Conservation (phyloP, 345 rosid species). For the Eucalyptus erythrocorys region DNA sequence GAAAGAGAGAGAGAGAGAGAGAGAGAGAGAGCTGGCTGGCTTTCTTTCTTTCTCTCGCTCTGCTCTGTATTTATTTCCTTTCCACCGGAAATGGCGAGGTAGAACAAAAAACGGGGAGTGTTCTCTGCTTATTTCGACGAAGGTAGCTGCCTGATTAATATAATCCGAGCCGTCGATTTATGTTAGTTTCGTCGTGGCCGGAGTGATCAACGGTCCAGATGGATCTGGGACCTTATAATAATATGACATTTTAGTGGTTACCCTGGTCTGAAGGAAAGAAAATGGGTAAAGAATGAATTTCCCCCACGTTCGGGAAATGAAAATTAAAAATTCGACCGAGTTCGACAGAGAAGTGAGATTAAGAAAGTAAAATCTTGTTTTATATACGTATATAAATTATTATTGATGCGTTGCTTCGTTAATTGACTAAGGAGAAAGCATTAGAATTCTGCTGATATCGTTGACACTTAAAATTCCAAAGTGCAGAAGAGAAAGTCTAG, state of each 20-base stretch:
- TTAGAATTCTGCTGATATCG: neutral
- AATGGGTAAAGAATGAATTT: neutral
- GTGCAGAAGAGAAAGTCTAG: neutral
- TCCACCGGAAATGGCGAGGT: neutral
- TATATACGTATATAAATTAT: neutral
- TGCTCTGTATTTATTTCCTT: neutral
- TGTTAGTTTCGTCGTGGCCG: neutral
- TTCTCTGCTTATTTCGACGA: neutral
- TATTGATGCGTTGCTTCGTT: neutral
- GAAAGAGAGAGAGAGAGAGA: neutral
- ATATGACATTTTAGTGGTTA: too few relatives aligned
- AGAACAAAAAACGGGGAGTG: neutral
- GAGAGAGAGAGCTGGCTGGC: neutral
- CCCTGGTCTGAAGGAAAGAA: neutral
- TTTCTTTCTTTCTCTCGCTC: neutral
- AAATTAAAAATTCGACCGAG: neutral
- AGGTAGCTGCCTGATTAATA: neutral
- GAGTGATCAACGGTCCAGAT: neutral
- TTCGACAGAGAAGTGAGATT: neutral
- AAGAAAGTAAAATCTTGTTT: neutral
- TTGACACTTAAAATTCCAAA: neutral
- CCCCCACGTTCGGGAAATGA: neutral
- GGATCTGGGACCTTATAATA: too few relatives aligned
- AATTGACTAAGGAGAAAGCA: neutral
- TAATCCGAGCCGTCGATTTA: neutral